Evolutionary conservation across 129 eudicot genomes (phyloP), one percentile per base, ranked within the genome.

Genomic region (Centrapalus pauciflorus): DNA sequence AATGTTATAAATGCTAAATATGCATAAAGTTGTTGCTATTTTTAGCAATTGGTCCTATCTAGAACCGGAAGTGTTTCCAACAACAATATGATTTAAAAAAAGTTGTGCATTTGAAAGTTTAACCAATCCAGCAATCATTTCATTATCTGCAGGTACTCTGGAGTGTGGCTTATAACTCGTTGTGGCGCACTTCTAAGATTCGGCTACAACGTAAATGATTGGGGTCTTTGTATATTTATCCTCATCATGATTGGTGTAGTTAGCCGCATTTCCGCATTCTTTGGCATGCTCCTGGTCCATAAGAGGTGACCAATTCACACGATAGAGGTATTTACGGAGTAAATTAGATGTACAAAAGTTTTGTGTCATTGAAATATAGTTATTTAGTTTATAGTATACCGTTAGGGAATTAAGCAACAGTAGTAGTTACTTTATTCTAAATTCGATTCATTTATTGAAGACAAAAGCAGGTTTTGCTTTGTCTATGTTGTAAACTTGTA

Each of bases 91-190:
- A 16, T 16, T 46, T 46, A 17, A 14, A 46, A n/a, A n/a, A n/a
- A n/a, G n/a, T 52, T 3, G 5, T 9, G 30, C 13, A 13, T 3
- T 20, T 25, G 32, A 52, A 23, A 51, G 48, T 40, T 40, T 12
- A 40, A 40, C 1, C 48, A 40, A 43, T 13, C 21, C 14, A 43
- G 50, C 8, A 43, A 14, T 14, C 21, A 46, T 14, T 40, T 35
- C 25, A n/a, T 69, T 55, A 21, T 29, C 28, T 48, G 52, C 89
- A 88, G 96, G 83, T 88, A 85, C 41, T 80, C 83, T 4, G 89
- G 96, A 10, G 96, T 85, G 67, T 88, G 93, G 96, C 73, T 88
- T 55, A 76, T 88, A 34, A 88, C 93, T 9, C 87, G 93, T 1
- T 88, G 96, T 59, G 93, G 86, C 5, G 80, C 79, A 8, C 92